Evolutionary conservation across 345 rosid species (phyloP), one percentile per base, ranked within the genome.

Genomic region (Arabidopsis suecica): DNA sequence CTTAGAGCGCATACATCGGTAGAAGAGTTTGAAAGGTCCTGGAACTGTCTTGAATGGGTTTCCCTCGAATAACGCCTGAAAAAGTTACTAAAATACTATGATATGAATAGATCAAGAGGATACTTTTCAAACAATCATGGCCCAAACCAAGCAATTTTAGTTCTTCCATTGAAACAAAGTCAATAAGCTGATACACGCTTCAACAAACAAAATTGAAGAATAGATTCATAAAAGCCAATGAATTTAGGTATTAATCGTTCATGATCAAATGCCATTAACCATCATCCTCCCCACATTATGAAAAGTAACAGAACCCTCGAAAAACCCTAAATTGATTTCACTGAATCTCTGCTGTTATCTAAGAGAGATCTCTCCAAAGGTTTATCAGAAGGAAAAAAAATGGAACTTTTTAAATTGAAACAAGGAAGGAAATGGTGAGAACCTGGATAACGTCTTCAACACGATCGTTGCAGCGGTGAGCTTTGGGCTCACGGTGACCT

Each of bases 21-120:
- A 95, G 71, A 95, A 92, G 62, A 95, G 90, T 77, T 95, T 92
- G 59, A 92, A 95, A 61, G 97, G 96, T 69, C 99, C 99, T 8
- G 99, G 99, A 76, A 95, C 91, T 0, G 98, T 95, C 92, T 90
- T 90, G 71, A 95, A 92, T 33, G 99, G 99, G 81, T 92, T 95
- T 47, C 98, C 99, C 79, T 95, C 99, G 49, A 95, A 92, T 82
- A 89, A 84, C 56, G 99, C 99, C 97, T 92, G 83, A 72, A 82
- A 3, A 47, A 2, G 55, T 58, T 36, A 14, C 56, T 3, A 54
- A 54, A 54, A 54, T 53, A 34, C n/a, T n/a, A 40, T 62, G 8
- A 40, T 41, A 36, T 28, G n/a, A 9, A 54, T 6, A 53, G 56
- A 9, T n/a, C 2, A 42, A 4, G n/a, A 42, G n/a, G 47, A 42